These are phyloP conservation scores for Mycena floridula DNA, from an alignment of 768 basidiomycete species.

Conservation along the genomic window DNA sequence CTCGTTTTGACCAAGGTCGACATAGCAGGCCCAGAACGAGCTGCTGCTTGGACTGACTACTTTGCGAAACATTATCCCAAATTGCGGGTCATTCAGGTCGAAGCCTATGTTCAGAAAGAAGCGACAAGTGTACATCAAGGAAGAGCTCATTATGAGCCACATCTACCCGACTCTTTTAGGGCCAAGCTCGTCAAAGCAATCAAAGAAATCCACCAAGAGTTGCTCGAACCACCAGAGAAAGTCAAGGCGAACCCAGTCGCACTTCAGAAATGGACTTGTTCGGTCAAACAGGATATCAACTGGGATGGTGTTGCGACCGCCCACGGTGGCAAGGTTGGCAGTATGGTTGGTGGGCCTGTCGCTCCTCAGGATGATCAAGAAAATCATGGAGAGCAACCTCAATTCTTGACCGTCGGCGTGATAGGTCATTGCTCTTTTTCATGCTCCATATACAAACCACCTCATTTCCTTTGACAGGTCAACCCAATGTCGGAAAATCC, in stretches of 20 bases:
- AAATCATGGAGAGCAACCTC: constrained; percentile 19
- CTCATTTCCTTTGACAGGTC: constrained; percentile 40
- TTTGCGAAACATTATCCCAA: constrained; percentile 48
- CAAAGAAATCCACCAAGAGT: constrained; percentile 54
- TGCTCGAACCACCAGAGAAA: constrained; percentile 62
- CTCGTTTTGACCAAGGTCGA: constrained; percentile 87
- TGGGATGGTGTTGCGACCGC: constrained; percentile 56
- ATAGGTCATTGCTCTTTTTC: constrained; percentile 68
- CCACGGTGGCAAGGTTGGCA: constrained; percentile 38
- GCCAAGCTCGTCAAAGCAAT: constrained; percentile 60
- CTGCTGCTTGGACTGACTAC: constrained; percentile 60
- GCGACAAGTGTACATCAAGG: constrained; percentile 37
- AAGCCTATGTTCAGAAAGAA: constrained; percentile 61
- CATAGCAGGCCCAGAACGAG: constrained; percentile 63
- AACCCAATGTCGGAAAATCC: constrained; percentile 96
- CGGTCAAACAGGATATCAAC: constrained; percentile 59
- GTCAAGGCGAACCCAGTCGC: constrained; percentile 42
- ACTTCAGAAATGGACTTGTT: constrained; percentile 57
- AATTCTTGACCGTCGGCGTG: constrained; percentile 59
- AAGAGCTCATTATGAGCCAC: constrained; percentile 48
- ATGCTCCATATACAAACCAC: not conserved
- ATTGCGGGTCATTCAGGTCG: constrained; percentile 64
- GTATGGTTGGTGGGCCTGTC: constrained; percentile 34
- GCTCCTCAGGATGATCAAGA: constrained; percentile 22
- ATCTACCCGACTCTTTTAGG: constrained; percentile 62